phyloP scores from a whole-genome alignment of 768 basidiomycete genomes.

The Lactarius tabidus region DNA sequence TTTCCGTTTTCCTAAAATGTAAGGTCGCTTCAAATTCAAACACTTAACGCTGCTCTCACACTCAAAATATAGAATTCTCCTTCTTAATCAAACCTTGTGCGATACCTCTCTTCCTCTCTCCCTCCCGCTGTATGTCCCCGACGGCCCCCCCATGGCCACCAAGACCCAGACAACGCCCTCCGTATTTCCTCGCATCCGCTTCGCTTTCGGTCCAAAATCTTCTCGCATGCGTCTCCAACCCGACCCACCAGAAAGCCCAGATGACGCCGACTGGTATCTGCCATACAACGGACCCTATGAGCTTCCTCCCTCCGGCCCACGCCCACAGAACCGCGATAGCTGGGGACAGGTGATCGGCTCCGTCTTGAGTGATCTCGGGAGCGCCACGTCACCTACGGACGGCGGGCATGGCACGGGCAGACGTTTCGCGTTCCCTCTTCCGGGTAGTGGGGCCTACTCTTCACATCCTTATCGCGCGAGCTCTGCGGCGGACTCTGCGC shows the following conservation, averaged over 20 bases:
- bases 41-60: neutral
- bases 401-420: neutral
- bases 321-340: constrained; percentile 31
- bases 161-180: constrained; percentile 32
- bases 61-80: constrained; percentile 2
- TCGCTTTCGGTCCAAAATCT: constrained; percentile 31
- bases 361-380: constrained; percentile 26
- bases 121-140: neutral
- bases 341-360: constrained; percentile 33
- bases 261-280: constrained; percentile 55
- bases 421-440: constrained; percentile 25
- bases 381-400: constrained; percentile 11
- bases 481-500: neutral
- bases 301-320: constrained; percentile 15
- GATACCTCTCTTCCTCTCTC: constrained; percentile 12
- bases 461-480: constrained; percentile 19
- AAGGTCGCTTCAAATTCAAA: neutral
- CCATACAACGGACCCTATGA: constrained; percentile 65
- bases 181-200: constrained; percentile 39
- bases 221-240: constrained; percentile 24
- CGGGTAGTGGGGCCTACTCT: constrained; percentile 23
- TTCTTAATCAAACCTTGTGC: constrained; percentile 17
- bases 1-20: neutral
- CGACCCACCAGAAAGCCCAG: constrained; percentile 26
- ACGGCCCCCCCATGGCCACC: constrained; percentile 34